phyloP scores from a whole-genome alignment of 192 early-diverging fungal species.

The Coemansia sp. region DNA sequence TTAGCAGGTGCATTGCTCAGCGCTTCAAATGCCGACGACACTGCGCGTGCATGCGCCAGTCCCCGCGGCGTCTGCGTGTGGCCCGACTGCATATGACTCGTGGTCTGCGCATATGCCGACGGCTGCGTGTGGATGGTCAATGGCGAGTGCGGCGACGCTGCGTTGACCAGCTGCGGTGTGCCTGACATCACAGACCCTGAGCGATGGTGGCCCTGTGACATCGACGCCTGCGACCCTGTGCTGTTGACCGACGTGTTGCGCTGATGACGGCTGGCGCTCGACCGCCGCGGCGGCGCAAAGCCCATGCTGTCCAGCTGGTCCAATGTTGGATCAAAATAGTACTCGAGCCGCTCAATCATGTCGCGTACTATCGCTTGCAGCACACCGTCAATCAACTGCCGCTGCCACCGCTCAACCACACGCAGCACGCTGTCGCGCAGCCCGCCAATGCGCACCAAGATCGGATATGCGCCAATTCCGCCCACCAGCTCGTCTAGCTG shows the following conservation, averaged over 20 bases:
- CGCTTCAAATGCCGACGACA: slow-evolving; percentile 49
- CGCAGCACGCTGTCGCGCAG: slow-evolving; percentile 32
- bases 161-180: slow-evolving; percentile 8
- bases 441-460: slow-evolving; percentile 43
- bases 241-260: slow-evolving; percentile 34
- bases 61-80: slow-evolving; percentile 23
- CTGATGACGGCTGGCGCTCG: slow-evolving; percentile 37
- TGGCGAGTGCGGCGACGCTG: slow-evolving; percentile 22
- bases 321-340: slow-evolving; percentile 44
- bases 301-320: slow-evolving; percentile 11
- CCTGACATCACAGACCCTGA: slow-evolving; percentile 29
- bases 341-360: slow-evolving; percentile 49
- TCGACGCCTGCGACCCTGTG: slow-evolving; percentile 31
- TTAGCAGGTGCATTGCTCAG: slow-evolving; percentile 22
- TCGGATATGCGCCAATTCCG: slow-evolving; percentile 19
- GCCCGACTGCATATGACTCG: neutral
- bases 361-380: slow-evolving; percentile 38
- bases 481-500: slow-evolving; percentile 41
- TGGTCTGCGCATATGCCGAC: neutral
- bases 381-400: slow-evolving; percentile 32
- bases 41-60: slow-evolving; percentile 38
- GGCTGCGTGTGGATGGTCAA: slow-evolving; percentile 21
- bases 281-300: slow-evolving; percentile 11
- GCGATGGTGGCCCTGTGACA: slow-evolving; percentile 13
- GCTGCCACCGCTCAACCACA: slow-evolving; percentile 35